Conservation (phyloP, 2,329 filamentous ascomycete genomes). For the Ophiostoma angusticollis region DNA sequence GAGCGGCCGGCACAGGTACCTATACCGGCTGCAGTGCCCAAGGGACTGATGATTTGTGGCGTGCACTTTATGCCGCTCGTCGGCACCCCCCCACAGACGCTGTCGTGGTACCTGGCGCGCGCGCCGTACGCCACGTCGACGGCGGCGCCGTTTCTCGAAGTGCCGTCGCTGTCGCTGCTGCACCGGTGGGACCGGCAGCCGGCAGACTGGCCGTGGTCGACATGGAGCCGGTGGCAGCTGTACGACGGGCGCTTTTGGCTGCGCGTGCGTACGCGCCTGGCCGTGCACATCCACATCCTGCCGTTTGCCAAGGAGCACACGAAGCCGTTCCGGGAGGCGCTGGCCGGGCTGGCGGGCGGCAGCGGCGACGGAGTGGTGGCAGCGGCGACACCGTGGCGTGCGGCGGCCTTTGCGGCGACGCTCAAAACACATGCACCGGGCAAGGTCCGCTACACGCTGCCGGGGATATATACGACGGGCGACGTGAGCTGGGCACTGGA, state of each 20-base stretch:
- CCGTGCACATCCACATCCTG: constrained; percentile 28
- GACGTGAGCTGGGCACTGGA: constrained; percentile 21
- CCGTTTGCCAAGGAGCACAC: constrained; percentile 33
- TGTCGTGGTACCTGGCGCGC: constrained; percentile 9
- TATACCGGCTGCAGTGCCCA: constrained; percentile 3
- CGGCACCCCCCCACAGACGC: too few relatives aligned
- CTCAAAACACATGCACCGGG: constrained; percentile 39
- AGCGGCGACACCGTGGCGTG: not conserved
- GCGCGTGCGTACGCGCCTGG: constrained; percentile 30
- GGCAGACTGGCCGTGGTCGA: constrained; percentile 16
- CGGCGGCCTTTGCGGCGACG: constrained; percentile 23
- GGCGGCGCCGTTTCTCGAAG: constrained; percentile 18
- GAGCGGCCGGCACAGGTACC: constrained; percentile 2
- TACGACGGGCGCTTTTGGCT: constrained; percentile 55
- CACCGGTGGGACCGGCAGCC: constrained; percentile 7
- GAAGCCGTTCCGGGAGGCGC: constrained; percentile 34
- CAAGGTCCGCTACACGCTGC: constrained; percentile 42
- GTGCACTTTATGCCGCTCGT: constrained; percentile 34
- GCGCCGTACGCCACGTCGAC: constrained; percentile 18
- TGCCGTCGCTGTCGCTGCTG: constrained; percentile 10
- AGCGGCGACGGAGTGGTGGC: not conserved
- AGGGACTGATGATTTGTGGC: constrained; percentile 32
- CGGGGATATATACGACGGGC: constrained; percentile 36
- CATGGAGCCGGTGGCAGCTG: constrained; percentile 25
- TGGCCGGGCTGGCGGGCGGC: constrained; percentile 15